Evolutionary conservation across 306 rosid genomes (phyloP), one percentile per base, ranked within the genome.

Genomic region (Citrullus colocynthis): DNA sequence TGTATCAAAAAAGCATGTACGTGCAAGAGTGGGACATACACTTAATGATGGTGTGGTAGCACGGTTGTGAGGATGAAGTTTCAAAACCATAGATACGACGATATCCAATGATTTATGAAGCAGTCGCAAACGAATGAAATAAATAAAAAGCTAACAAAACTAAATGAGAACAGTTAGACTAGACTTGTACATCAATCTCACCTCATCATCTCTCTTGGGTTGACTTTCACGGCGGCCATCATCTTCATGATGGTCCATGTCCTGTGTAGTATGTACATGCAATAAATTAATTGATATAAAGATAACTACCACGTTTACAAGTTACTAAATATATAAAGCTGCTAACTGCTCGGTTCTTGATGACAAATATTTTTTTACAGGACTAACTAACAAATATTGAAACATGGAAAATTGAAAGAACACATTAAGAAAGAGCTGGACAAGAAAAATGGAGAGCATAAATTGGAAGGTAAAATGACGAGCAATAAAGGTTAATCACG

Each of bases 191-290:
- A 81, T 30, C 78, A 81, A 76, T 73, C 83, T 62, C 78, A 90
- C 98, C 97, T 92, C 97, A 34, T 92, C 96, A 77, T 95, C 93
- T 74, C 91, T 93, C 87, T 95, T 92, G 78, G 88, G 81, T 59
- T 83, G 93, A 83, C 86, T 83, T 76, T 88, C 93, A 80, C 84
- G 67, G 41, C 85, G 90, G 56, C 87, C 75, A 62, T 93, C 98
- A 75, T 95, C 97, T 74, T 92, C 98, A 3, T 85, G 87, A 62
- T 87, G 88, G 75, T 89, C 91, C 93, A 89, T 89, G 45, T 45
- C 74, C 74, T 77, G 55, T 13, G 55, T 41, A 42, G 37, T 36
- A 6, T 28, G 79, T 77, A 45, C 60, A 4, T 49, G 42, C 42
- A 32, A 15, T 28, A 73, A 73, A 15, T 28, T 24, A 13, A 72